Evolutionary conservation across 495 filamentous ascomycete genomes (phyloP), one percentile per base, ranked within the genome.

Genomic region (Penicillium lagena): DNA sequence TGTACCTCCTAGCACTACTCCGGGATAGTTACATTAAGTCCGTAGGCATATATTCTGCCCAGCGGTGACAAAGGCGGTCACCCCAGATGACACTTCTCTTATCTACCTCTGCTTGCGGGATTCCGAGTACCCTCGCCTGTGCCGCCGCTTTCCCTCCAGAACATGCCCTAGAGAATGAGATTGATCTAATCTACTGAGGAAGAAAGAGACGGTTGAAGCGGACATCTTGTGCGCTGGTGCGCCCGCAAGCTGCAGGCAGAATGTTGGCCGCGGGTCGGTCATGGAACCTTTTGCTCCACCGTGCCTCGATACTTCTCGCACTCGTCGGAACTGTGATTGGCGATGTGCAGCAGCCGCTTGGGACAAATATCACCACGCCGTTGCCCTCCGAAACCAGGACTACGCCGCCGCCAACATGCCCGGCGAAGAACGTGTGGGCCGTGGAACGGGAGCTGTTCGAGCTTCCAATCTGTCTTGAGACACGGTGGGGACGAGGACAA

Each of bases 191-290:
- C 22, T 22, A 22, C 22, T 22, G 22, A 22, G 6, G 22, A 22
- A 22, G 22, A 6, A 22, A 22, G 22, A 22, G 22, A 22, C 22
- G 22, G 22, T 22, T 6, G 22, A 22, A 34, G 10, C 32, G 9
- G 9, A 34, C 2, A 34, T 2, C n/a, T 12, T 2, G 10, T 12
- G 32, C 32, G 9, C 32, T 11, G 5, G 6, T 34, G 10, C 32
- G 10, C 32, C 9, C 7, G 32, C 9, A 34, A 33, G 32, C 32
- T 34, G 9, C 49, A 46, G 37, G 33, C 46, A 48, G 37, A 29
- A 60, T 57, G 56, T 15, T 51, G 47, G 34, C 39, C 37, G 42
- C 42, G n/a, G 43, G 46, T 38, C 46, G 49, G 43, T 50, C 49
- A 45, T 50, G 34, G 40, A 32, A 11, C 27, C 35, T 29, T 13